Evolutionary conservation across 345 rosid species (phyloP), one percentile per base, ranked within the genome.

Genomic region (Psidium guajava): DNA sequence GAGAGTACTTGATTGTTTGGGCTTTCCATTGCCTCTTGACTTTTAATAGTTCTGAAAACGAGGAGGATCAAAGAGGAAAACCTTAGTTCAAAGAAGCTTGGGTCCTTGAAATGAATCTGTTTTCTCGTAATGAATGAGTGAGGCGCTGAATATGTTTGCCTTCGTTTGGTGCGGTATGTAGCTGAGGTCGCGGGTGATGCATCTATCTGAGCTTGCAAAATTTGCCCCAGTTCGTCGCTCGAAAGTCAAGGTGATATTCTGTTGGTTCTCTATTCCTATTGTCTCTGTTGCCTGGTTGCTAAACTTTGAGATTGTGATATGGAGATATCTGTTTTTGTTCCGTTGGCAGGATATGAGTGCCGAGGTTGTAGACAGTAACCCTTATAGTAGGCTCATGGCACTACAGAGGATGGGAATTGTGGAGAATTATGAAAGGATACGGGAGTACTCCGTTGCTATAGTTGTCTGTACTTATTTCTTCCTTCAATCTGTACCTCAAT

Each of bases 391-490:
- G 92, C 98, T 95, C 42, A 97, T 97, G 99, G 99, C 99, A 27
- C 99, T 97, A 87, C 99, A 97, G 87, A 91, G 98, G 85, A 97
- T 97, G 98, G 99, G 98, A 51, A 96, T 95, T 84, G 99, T 97
- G 88, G 87, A 95, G 82, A 93, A 95, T 87, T 95, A 95, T 85
- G 98, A 97, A 90, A 93, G 95, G 85, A 94, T 95, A 32, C 93
- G 98, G 85, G 94, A 92, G 42, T 94, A 94, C 90, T 97, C 98
- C 12, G 98, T 97, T 86, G 99, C 99, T 89, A 93, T 97, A 40
- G 98, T 97, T 90, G 99, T 95, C 86, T 89, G 98, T 93, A 86
- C 87, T 89, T 88, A 82, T 91, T 88, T 89, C 90, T 86, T 90
- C 85, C 73, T 88, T 59, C 50, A 55, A 69, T 69, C 77, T 69